phyloP scores from a whole-genome alignment of 495 filamentous ascomycete species.

The Penicillium goetzii region DNA sequence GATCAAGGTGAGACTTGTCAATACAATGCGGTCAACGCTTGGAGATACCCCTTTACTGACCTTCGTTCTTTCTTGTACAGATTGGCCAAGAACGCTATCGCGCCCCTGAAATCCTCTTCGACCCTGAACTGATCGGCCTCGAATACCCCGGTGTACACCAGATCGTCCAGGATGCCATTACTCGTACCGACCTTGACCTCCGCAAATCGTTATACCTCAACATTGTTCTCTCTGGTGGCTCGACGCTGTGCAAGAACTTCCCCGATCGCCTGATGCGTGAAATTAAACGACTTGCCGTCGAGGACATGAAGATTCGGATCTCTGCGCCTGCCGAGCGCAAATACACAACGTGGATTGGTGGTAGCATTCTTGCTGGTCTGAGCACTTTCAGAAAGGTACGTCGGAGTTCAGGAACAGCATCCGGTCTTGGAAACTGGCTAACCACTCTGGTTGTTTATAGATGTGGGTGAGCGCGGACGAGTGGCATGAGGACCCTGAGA shows the following conservation, averaged over 20 bases:
- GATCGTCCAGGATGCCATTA: conserved; percentile 95
- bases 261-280: conserved; percentile 92
- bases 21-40: not conserved
- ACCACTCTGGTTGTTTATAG: conserved; percentile 50
- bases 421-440: not conserved
- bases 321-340: conserved; percentile 96
- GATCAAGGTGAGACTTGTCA: conserved; percentile 66
- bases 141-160: conserved; percentile 98
- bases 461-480: conserved; percentile 99
- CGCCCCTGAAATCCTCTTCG: conserved; percentile 96
- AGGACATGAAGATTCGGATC: conserved; percentile 99
- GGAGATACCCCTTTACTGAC: not conserved
- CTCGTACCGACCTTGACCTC: conserved; percentile 94
- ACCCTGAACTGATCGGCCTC: conserved; percentile 93
- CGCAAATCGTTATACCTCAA: conserved; percentile 93
- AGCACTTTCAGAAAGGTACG: conserved; percentile 98
- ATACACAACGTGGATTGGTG: conserved; percentile 98
- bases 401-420: conserved; percentile 32
- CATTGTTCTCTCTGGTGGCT: conserved; percentile 94
- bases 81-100: conserved; percentile 91
- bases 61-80: conserved; percentile 39
- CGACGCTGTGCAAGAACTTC: conserved; percentile 90
- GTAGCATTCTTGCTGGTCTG: conserved; percentile 93
- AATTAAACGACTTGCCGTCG: conserved; percentile 89
- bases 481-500: conserved; percentile 99